A percentile compares a stretch with the other conserved stretches of the same genome.
These are phyloP conservation scores for Fusarium citri DNA, from an alignment of 2,329 filamentous ascomycete species.

Conservation along the genomic window DNA sequence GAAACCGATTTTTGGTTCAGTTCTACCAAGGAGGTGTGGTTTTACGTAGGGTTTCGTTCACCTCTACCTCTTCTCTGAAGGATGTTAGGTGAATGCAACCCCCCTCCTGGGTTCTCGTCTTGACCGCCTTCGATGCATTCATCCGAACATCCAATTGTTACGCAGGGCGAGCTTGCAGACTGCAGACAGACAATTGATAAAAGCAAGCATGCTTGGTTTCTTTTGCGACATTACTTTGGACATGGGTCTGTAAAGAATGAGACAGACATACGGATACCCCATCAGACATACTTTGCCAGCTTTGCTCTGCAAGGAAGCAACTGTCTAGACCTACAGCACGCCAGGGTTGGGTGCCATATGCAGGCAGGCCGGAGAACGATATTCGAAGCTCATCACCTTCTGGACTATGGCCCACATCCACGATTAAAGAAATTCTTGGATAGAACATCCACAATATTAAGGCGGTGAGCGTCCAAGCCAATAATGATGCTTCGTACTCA, in stretches of 20 bases:
- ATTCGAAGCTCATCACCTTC: slow-evolving; percentile 31
- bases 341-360: slow-evolving; percentile 31
- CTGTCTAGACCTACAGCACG: slow-evolving; percentile 29
- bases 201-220: slow-evolving; percentile 38
- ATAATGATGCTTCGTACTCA: neutral
- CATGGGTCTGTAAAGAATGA: slow-evolving; percentile 39
- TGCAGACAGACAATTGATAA: slow-evolving; percentile 37
- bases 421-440: slow-evolving; percentile 13
- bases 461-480: slow-evolving; percentile 16
- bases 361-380: slow-evolving; percentile 25
- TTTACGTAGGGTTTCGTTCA: slow-evolving; percentile 19
- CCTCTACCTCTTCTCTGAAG: slow-evolving; percentile 16
- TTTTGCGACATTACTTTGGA: slow-evolving; percentile 42
- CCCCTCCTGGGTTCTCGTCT: slow-evolving; percentile 28
- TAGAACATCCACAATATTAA: slow-evolving; percentile 16
- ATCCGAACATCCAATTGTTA: slow-evolving; percentile 41
- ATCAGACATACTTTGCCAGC: slow-evolving; percentile 32
- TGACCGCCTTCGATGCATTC: slow-evolving; percentile 43
- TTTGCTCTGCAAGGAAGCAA: slow-evolving; percentile 44
- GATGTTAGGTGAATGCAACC: slow-evolving; percentile 40
- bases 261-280: slow-evolving; percentile 37
- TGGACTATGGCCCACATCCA: slow-evolving; percentile 26
- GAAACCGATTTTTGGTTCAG: slow-evolving; percentile 1
- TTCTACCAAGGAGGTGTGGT: slow-evolving; percentile 8
- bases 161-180: slow-evolving; percentile 37